Conservation (phyloP, 345 rosid genomes). For the Aegle marmelos region DNA sequence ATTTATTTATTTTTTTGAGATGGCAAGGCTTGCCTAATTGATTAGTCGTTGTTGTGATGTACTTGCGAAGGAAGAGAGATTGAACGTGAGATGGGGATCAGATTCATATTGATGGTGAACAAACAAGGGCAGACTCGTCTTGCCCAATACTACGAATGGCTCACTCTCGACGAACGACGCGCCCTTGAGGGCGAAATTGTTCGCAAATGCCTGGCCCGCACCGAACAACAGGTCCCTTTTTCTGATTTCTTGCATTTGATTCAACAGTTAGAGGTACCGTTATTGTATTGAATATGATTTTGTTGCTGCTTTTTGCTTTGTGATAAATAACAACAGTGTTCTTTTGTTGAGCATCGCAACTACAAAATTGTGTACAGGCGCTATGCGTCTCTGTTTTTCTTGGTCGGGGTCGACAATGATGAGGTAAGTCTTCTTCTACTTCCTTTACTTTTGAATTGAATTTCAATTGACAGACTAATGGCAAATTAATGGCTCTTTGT, state of each 20-base stretch:
- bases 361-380: constrained; percentile 95
- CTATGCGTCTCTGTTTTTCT: constrained; percentile 90
- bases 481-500: no score
- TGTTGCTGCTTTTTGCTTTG: not conserved
- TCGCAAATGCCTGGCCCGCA: constrained; percentile 98
- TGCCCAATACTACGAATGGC: constrained; percentile 98
- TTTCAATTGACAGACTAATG: no score
- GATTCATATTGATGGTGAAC: constrained; percentile 98
- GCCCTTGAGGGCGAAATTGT: constrained; percentile 99
- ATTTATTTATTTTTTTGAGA: no score
- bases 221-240: constrained; percentile 72
- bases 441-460: not conserved
- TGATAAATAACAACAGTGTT: constrained; percentile 53
- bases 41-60: no score
- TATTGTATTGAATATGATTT: not conserved
- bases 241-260: not conserved
- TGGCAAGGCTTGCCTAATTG: no score
- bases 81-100: constrained; percentile 65
- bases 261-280: not conserved
- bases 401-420: constrained; percentile 94
- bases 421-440: constrained; percentile 48
- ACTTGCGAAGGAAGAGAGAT: not conserved
- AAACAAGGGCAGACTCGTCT: constrained; percentile 98
- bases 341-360: constrained; percentile 97
- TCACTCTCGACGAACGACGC: constrained; percentile 94